phyloP scores from a whole-genome alignment of 2,329 filamentous ascomycete genomes.

The Epichloe hybrida region DNA sequence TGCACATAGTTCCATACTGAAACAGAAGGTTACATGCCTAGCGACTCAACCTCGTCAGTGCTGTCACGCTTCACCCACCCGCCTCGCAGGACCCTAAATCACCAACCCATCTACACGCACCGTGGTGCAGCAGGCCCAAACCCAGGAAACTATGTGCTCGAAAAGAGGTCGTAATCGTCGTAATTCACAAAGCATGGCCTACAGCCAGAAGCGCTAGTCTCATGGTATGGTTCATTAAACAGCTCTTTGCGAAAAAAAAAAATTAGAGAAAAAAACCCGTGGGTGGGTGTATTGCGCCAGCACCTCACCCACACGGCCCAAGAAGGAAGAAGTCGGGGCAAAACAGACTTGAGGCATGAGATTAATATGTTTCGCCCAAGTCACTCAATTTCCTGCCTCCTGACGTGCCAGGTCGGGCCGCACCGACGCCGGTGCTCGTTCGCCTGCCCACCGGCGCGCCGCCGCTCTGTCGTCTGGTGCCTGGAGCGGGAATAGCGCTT shows the following conservation, averaged over 20 bases:
- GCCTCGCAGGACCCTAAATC: too few species aligned
- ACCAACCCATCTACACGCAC: background rate
- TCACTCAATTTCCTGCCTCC: constrained; percentile 31
- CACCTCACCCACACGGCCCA: constrained; percentile 2
- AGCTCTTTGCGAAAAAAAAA: constrained; percentile 2
- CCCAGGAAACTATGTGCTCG: constrained; percentile 2
- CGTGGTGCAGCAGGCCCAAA: background rate
- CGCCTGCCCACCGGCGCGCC: constrained; percentile 28
- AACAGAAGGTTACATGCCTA: too few species aligned
- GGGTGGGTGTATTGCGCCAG: constrained; percentile 4
- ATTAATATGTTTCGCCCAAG: constrained; percentile 40
- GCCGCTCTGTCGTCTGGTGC: constrained; percentile 30
- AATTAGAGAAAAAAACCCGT: background rate
- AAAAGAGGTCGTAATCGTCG: constrained; percentile 5
- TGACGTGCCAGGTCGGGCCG: constrained; percentile 18
- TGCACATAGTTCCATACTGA: too few species aligned
- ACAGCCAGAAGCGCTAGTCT: constrained; percentile 1
- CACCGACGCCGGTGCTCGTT: constrained; percentile 25
- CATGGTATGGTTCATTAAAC: constrained; percentile 4
- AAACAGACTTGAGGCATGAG: background rate
- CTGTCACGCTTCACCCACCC: too few species aligned
- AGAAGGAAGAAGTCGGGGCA: background rate
- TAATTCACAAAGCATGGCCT: constrained; percentile 3
- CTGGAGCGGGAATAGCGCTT: constrained; percentile 34
- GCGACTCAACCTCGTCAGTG: too few species aligned